These are phyloP conservation scores for Vanrija sp. DNA, from an alignment of 1,284 basidiomycete species.

Conservation along the genomic window DNA sequence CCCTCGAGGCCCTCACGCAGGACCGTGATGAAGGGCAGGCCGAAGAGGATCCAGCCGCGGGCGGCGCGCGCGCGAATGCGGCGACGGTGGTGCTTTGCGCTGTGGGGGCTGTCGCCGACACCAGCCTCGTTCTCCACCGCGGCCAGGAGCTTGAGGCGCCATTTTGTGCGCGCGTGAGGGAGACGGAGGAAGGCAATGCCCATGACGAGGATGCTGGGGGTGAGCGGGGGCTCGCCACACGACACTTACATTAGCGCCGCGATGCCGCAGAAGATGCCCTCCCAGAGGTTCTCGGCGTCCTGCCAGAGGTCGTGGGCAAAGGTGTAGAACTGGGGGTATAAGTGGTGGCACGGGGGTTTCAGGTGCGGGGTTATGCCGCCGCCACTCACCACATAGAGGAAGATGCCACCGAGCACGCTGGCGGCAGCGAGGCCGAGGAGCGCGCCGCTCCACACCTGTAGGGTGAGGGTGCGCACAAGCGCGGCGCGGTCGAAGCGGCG, in stretches of 20 bases:
- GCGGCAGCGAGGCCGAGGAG: constrained; percentile 66
- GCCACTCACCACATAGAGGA: constrained; percentile 48
- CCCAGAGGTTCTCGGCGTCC: constrained; percentile 61
- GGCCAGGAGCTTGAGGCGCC: constrained; percentile 74
- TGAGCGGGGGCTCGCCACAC: no score
- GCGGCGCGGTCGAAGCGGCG: constrained; percentile 6
- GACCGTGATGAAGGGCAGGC: constrained; percentile 80
- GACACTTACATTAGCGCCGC: constrained; percentile 50
- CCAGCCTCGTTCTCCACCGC: constrained; percentile 59
- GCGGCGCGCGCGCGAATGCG: constrained; percentile 15
- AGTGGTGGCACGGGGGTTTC: neutral
- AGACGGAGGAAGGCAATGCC: constrained; percentile 70
- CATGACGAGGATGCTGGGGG: constrained; percentile 53
- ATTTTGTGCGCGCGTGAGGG: constrained; percentile 74
- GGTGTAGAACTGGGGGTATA: constrained; percentile 43
- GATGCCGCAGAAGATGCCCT: constrained; percentile 71
- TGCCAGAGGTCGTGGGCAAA: constrained; percentile 54
- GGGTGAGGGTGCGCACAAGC: constrained; percentile 26
- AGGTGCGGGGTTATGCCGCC: neutral
- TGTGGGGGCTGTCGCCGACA: neutral
- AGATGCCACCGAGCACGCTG: constrained; percentile 57
- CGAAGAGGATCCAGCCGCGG: constrained; percentile 60
- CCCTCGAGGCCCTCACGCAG: constrained; percentile 87
- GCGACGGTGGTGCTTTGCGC: constrained; percentile 13
- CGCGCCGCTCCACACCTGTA: constrained; percentile 71